Evolutionary conservation across 2,329 filamentous ascomycete species (phyloP).

Genomic region (Trichoderma asperellum): DNA sequence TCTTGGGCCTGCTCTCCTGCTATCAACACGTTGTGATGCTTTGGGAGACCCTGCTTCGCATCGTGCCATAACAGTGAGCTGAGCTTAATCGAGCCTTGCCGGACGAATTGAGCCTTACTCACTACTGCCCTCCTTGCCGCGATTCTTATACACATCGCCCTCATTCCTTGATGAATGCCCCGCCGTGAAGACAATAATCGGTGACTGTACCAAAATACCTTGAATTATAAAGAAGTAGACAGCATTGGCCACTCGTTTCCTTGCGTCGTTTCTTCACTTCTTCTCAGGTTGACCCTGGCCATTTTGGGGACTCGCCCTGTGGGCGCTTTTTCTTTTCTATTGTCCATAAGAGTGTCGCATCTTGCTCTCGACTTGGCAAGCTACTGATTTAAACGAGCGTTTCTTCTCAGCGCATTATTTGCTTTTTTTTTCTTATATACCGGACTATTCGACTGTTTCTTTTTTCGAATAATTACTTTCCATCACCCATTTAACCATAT

Average conservation of each 20-base stretch:
- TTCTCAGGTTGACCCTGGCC: conserved; percentile 26
- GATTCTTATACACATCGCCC: conserved; percentile 1
- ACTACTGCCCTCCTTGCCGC: neutral
- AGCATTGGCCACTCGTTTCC: conserved; percentile 29
- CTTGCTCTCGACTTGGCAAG: conserved; percentile 3
- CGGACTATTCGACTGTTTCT: conserved; percentile 24
- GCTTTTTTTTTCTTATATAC: neutral
- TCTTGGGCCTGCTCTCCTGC: neutral
- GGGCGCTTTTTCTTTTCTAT: conserved; percentile 29
- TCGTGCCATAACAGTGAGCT: conserved; percentile 7
- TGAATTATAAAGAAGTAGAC: neutral
- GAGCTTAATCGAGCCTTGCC: neutral
- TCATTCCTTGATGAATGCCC: conserved; percentile 20
- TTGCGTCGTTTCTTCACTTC: conserved; percentile 30
- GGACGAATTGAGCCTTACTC: neutral
- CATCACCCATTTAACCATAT: conserved; percentile 6
- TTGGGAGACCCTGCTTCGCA: conserved; percentile 7
- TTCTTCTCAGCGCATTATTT: conserved; percentile 1
- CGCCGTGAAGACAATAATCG: conserved; percentile 1
- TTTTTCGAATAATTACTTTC: conserved; percentile 19
- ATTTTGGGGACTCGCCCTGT: conserved; percentile 34
- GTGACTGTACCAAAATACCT: neutral
- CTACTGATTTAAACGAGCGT: conserved; percentile 8
- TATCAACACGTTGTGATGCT: conserved; percentile 9
- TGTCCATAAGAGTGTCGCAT: conserved; percentile 9